These are phyloP conservation scores for Solanum hybrid DNA, from an alignment of 305 asterid species.

Conservation along the genomic window DNA sequence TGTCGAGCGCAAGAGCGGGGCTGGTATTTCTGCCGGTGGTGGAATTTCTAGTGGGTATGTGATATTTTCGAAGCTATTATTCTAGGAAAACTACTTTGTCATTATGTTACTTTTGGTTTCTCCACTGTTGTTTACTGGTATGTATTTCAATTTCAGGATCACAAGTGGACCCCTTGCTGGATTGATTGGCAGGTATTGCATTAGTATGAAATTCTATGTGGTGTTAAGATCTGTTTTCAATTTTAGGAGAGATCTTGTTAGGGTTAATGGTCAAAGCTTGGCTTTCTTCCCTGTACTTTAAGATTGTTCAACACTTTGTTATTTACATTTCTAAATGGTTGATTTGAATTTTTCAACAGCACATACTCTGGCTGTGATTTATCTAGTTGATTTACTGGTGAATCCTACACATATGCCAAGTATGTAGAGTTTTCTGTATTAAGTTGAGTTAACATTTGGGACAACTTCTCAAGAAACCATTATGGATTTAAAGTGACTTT, in stretches of 20 bases:
- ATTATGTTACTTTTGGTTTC: neutral
- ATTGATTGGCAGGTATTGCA: conserved; percentile 74
- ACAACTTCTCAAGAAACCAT: neutral
- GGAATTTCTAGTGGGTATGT: conserved; percentile 97
- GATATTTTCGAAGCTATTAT: neutral
- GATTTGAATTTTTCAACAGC: neutral
- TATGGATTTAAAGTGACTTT: neutral
- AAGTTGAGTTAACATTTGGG: neutral
- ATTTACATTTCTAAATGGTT: neutral
- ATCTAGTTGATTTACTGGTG: neutral
- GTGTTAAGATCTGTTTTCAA: neutral
- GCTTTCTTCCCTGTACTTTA: neutral
- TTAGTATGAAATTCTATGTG: neutral
- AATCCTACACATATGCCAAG: neutral
- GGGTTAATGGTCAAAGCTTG: neutral
- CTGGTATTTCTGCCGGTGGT: conserved; percentile 92
- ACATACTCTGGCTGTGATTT: neutral
- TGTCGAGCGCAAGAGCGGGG: conserved; percentile 87
- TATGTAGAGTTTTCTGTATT: neutral
- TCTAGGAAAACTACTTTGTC: neutral
- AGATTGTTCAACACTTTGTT: neutral
- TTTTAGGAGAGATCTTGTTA: neutral
- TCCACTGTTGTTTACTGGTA: conserved; percentile 2
- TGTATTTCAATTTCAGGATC: conserved; percentile 37
- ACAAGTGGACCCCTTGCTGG: conserved; percentile 95